A percentile compares a stretch with the other conserved stretches of the same genome.
Evolutionary conservation across 176 grass and related monocot species (phyloP).

Genomic region (Lolium multiflorum): DNA sequence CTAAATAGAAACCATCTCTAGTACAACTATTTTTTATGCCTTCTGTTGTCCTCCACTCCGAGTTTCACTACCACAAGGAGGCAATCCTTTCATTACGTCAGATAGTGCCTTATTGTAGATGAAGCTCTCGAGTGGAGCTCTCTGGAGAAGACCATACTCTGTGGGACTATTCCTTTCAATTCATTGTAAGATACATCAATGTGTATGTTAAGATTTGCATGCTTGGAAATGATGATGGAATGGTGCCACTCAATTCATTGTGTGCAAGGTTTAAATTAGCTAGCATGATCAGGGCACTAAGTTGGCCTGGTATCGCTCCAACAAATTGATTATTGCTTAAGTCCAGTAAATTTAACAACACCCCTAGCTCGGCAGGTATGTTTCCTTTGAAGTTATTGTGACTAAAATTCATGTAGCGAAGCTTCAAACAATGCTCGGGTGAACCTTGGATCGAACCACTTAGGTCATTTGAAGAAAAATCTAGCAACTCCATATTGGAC

Average conservation of each 20-base stretch:
- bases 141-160: too few relatives aligned
- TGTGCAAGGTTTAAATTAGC: neutral
- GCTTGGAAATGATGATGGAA: neutral
- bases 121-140: too few relatives aligned
- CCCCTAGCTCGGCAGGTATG: neutral
- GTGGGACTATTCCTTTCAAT: neutral
- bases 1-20: too few relatives aligned
- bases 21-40: too few relatives aligned
- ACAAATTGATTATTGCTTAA: neutral
- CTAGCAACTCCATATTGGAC: neutral
- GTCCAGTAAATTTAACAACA: neutral
- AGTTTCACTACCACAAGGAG: too few relatives aligned
- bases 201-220: neutral
- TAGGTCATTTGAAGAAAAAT: too few relatives aligned
- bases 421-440: neutral
- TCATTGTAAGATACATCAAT: conserved; percentile 6
- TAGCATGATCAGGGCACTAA: neutral
- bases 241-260: neutral
- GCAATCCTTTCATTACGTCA: too few relatives aligned
- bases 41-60: too few relatives aligned
- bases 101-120: too few relatives aligned
- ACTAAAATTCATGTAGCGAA: neutral
- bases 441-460: neutral
- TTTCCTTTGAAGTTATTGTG: neutral
- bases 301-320: neutral